Evolutionary conservation across 768 basidiomycete species (phyloP).

Genomic region (Rhizopogon vinicolor): DNA sequence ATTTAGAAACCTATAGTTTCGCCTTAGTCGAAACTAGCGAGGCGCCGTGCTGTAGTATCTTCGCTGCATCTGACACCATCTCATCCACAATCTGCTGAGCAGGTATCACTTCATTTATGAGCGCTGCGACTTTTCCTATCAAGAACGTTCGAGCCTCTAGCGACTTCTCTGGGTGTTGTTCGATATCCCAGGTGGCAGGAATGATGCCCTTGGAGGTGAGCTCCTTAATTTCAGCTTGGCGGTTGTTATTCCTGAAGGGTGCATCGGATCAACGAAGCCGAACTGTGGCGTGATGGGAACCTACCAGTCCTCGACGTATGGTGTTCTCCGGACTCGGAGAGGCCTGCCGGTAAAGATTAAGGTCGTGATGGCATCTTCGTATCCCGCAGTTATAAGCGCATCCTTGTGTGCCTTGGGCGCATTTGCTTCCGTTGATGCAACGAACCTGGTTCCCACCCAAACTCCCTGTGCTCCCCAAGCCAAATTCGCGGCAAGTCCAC

Average conservation of each 20-base stretch:
- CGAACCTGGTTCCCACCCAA: conserved; percentile 88
- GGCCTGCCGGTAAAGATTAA: conserved; percentile 89
- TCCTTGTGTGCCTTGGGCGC: conserved; percentile 88
- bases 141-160: conserved; percentile 66
- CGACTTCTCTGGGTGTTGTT: conserved; percentile 79
- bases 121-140: conserved; percentile 77
- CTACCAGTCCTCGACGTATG: conserved; percentile 82
- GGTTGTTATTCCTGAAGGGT: conserved; percentile 61
- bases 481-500: conserved; percentile 82
- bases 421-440: conserved; percentile 73
- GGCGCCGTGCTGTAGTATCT: conserved; percentile 38
- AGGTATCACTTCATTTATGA: conserved; percentile 73
- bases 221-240: conserved; percentile 76
- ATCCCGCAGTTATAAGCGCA: conserved; percentile 60
- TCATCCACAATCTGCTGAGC: conserved; percentile 80
- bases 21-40: conserved; percentile 38
- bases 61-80: conserved; percentile 64
- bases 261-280: neutral
- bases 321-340: conserved; percentile 77
- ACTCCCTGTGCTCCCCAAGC: conserved; percentile 88
- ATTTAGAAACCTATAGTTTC: conserved; percentile 37
- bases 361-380: conserved; percentile 80
- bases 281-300: conserved; percentile 11
- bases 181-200: conserved; percentile 65
- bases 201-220: conserved; percentile 82